Conservation (phyloP, 1,284 basidiomycete species). For the Leccinum solheimii region DNA sequence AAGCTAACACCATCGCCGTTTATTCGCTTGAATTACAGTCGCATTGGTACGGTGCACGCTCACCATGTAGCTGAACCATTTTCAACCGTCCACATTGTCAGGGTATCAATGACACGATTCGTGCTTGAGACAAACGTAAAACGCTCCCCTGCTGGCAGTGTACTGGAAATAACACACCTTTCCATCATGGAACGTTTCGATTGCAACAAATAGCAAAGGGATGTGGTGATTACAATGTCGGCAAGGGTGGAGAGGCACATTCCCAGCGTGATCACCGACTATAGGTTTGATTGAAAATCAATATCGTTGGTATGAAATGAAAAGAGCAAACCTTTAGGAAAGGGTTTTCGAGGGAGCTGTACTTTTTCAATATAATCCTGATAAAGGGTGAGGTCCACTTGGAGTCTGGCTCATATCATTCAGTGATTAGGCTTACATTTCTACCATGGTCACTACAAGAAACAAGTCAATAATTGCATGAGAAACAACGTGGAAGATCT, state of each 20-base stretch:
- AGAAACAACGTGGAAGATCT: background rate
- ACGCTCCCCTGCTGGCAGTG: background rate
- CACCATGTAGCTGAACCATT: slow-evolving; percentile 51
- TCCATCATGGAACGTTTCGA: slow-evolving; percentile 38
- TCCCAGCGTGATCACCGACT: slow-evolving; percentile 57
- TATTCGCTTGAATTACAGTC: background rate
- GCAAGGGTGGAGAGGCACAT: slow-evolving; percentile 46
- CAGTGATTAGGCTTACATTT: slow-evolving; percentile 18
- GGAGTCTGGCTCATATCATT: background rate
- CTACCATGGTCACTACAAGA: slow-evolving; percentile 19
- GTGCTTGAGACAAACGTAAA: slow-evolving; percentile 33
- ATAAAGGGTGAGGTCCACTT: background rate
- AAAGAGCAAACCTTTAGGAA: slow-evolving; percentile 16
- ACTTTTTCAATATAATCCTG: slow-evolving; percentile 19
- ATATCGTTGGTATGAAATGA: background rate
- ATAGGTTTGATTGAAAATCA: background rate
- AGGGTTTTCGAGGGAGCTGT: slow-evolving; percentile 11
- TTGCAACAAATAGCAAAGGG: slow-evolving; percentile 40
- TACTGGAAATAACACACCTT: slow-evolving; percentile 26
- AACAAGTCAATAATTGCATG: background rate
- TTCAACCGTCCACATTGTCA: slow-evolving; percentile 52
- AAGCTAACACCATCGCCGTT: slow-evolving; percentile 30
- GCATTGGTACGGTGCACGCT: slow-evolving; percentile 1
- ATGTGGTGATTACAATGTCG: slow-evolving; percentile 49
- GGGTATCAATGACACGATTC: slow-evolving; percentile 45